phyloP scores from a whole-genome alignment of 2,329 filamentous ascomycete species.

The Ceratocystis huliohia region DNA sequence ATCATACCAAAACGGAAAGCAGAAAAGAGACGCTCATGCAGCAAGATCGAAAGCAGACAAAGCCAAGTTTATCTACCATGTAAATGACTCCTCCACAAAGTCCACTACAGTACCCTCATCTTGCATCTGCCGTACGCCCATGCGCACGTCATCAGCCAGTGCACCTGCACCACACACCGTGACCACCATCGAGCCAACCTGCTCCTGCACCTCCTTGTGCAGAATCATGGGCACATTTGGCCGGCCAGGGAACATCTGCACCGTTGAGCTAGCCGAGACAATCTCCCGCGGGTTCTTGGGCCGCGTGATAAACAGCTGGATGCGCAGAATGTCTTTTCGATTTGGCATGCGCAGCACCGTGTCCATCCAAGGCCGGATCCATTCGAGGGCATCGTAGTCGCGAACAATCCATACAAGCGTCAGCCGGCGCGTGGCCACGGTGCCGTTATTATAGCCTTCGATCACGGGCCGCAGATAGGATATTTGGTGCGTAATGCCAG shows the following conservation, averaged over 20 bases:
- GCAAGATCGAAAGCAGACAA: neutral
- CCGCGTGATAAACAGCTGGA: conserved; percentile 82
- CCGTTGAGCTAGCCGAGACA: conserved; percentile 59
- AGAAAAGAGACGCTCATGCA: conserved; percentile 2
- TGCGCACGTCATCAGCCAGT: conserved; percentile 62
- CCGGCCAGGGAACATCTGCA: conserved; percentile 84
- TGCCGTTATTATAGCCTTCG: conserved; percentile 53
- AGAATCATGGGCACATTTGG: conserved; percentile 73
- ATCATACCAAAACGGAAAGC: neutral
- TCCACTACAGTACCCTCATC: conserved; percentile 51
- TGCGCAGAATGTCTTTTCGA: conserved; percentile 68
- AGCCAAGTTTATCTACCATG: conserved; percentile 35
- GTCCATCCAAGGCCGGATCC: conserved; percentile 80
- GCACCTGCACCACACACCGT: conserved; percentile 66
- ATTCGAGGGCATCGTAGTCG: conserved; percentile 77
- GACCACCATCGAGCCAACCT: conserved; percentile 80
- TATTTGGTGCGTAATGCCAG: conserved; percentile 90
- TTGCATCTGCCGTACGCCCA: conserved; percentile 51
- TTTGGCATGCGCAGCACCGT: conserved; percentile 62
- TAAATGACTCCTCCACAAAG: conserved; percentile 68
- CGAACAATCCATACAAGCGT: conserved; percentile 89
- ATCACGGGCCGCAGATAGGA: conserved; percentile 73
- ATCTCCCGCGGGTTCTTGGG: conserved; percentile 76
- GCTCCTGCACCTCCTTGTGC: conserved; percentile 65
- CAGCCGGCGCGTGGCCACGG: conserved; percentile 66